Base-by-base conservation (phyloP, 768 basidiomycete genomes). In the Leucocoprinus sp. region DNA sequence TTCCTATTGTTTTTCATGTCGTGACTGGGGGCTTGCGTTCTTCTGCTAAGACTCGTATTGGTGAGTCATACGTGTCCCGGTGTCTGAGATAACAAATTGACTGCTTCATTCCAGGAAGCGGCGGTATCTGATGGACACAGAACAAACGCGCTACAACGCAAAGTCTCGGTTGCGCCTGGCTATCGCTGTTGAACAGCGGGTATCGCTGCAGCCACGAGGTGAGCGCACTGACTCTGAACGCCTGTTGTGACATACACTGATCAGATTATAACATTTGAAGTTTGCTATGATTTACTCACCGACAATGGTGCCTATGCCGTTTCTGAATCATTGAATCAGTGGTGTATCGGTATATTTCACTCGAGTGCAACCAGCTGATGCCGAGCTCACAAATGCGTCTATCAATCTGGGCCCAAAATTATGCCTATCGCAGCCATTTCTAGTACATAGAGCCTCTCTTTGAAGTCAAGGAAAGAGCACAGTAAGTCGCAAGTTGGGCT, bases 91-190 rank as follows among this genome's bases (percentile, higher is more conserved):
- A 35, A 37, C 27, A 19, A 26, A 24, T 18, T 37, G 36, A 45
- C 43, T 29, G 37, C 37, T 26, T 35, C 23, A 15, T 21, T 38
- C 27, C 37, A 38, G 37, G 18, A 17, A 29, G 23, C 17, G 21
- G 28, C 44, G 27, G 37, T 28, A 37, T 29, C 37, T 31, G 37
- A 45, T 37, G 43, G 33, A 22, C 44, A 19, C 37, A 22, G 36
- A 37, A 23, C 37, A 37, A 9, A n/a, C 37, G 12, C 28, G 28
- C 14, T 26, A 31, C 31, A 3, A 31, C n/a, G 31, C n/a, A 31
- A 4, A 11, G 9, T 14, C n/a, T 31, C 9, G 9, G n/a, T 31
- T 31, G 31, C 31, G 19, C 41, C 33, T 14, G 33, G 39, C 23
- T 19, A 27, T 9, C 19, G 8, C 17, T 19, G 28, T 12, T 26